Percentiles rank a stretch among this genome's conserved stretches.
phyloP scores from a whole-genome alignment of 2,329 filamentous ascomycete species.

The Fusarium decemcellulare region DNA sequence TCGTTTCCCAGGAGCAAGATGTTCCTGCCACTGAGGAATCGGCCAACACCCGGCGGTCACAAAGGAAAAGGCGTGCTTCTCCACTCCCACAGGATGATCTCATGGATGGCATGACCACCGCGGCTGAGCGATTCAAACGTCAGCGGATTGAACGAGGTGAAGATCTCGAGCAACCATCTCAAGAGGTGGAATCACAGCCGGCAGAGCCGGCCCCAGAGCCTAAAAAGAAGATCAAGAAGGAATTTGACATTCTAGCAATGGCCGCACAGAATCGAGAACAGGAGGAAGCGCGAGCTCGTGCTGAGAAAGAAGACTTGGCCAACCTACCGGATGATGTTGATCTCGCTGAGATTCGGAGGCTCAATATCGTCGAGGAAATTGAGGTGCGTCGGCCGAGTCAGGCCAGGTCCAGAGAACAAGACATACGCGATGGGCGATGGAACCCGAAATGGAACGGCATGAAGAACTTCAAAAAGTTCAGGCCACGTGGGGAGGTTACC shows the following conservation, averaged over 20 bases:
- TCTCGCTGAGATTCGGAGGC: slow-evolving; percentile 78
- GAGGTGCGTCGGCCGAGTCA: slow-evolving; percentile 65
- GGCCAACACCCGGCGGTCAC: slow-evolving; percentile 43
- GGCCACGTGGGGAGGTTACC: slow-evolving; percentile 65
- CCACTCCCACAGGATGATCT: slow-evolving; percentile 66
- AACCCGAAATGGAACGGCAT: slow-evolving; percentile 92
- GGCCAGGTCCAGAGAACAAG: slow-evolving; percentile 60
- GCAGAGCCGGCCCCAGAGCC: slow-evolving; percentile 33
- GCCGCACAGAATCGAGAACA: slow-evolving; percentile 73
- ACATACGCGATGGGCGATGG: slow-evolving; percentile 75
- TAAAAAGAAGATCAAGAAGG: slow-evolving; percentile 69
- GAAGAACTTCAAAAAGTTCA: slow-evolving; percentile 96
- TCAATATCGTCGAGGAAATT: slow-evolving; percentile 85
- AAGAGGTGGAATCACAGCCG: slow-evolving; percentile 42
- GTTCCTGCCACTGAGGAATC: slow-evolving; percentile 40
- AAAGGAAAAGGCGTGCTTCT: slow-evolving; percentile 63
- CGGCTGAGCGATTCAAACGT: slow-evolving; percentile 83
- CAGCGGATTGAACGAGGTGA: slow-evolving; percentile 75
- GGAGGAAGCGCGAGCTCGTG: slow-evolving; percentile 74
- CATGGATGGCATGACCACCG: slow-evolving; percentile 82
- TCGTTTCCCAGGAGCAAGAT: slow-evolving; percentile 67
- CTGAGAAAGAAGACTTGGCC: slow-evolving; percentile 68
- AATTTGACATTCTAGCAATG: slow-evolving; percentile 78
- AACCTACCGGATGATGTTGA: slow-evolving; percentile 75
- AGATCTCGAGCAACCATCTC: slow-evolving; percentile 54